Percentiles rank a stretch among this genome's conserved stretches.
Conservation (phyloP, 1,139 yeast species). For the Yamadazyma epiphylla region DNA sequence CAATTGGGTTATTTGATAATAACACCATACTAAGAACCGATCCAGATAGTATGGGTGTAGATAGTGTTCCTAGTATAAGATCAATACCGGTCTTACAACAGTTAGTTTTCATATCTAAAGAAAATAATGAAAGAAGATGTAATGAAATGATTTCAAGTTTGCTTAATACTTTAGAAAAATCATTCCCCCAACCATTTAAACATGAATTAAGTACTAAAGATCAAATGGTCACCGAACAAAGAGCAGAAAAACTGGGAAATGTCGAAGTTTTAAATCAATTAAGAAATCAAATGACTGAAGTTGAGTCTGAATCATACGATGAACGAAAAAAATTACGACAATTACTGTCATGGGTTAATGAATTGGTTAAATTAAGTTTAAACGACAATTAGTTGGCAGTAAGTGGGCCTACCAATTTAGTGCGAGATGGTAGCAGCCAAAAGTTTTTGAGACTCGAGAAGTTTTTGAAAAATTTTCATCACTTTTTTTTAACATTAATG, state of each 20-base stretch:
- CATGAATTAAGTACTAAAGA: slow-evolving; percentile 36
- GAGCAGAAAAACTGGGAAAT: slow-evolving; percentile 18
- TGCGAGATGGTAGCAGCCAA: not conserved
- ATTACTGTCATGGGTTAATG: slow-evolving; percentile 6
- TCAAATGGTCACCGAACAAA: slow-evolving; percentile 33
- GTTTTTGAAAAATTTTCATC: slow-evolving; percentile 2
- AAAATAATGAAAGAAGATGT: slow-evolving; percentile 15
- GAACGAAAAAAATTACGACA: slow-evolving; percentile 5
- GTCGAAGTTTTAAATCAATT: not conserved
- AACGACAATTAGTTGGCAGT: too few species aligned
- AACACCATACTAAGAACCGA: not conserved
- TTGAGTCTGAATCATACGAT: slow-evolving; percentile 4
- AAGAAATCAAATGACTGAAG: slow-evolving; percentile 4
- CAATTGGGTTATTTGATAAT: slow-evolving; percentile 10
- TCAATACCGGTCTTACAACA: slow-evolving; percentile 4
- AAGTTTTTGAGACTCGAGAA: slow-evolving; percentile 1
- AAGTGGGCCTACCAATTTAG: too few species aligned
- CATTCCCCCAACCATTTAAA: slow-evolving; percentile 27
- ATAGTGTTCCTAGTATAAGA: slow-evolving; percentile 1
- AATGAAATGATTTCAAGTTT: slow-evolving; percentile 21
- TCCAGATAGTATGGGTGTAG: slow-evolving; percentile 8
- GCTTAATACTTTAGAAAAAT: slow-evolving; percentile 23
- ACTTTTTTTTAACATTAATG: not conserved
- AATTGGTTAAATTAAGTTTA: not conserved
- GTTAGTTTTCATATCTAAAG: slow-evolving; percentile 18